phyloP scores from a whole-genome alignment of 441 rosid species.

The Aquilaria agallochum region DNA sequence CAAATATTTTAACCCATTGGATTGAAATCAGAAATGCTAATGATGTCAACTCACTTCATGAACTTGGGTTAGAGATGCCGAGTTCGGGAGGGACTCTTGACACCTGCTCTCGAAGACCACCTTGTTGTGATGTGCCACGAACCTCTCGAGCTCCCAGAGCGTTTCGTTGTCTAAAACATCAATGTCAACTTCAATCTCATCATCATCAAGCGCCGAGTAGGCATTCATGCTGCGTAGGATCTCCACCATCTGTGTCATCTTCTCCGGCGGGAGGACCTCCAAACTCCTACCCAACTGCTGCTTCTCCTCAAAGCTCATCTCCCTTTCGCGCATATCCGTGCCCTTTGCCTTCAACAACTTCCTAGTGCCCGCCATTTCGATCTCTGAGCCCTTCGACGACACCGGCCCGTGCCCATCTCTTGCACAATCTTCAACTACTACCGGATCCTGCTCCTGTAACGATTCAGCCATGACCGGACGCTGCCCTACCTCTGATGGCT shows the following conservation, averaged over 20 bases:
- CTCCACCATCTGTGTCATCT: slow-evolving; percentile 31
- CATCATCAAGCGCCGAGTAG: slow-evolving; percentile 27
- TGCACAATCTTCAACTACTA: background rate
- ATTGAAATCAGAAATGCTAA: background rate
- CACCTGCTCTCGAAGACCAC: slow-evolving; percentile 30
- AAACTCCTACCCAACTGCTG: slow-evolving; percentile 27
- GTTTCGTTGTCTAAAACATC: slow-evolving; percentile 39
- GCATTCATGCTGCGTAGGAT: slow-evolving; percentile 34
- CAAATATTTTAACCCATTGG: background rate
- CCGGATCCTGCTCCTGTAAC: background rate
- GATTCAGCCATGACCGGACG: background rate
- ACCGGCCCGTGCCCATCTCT: background rate
- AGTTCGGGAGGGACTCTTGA: slow-evolving; percentile 21
- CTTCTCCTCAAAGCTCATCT: slow-evolving; percentile 43
- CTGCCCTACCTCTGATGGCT: slow-evolving; percentile 16
- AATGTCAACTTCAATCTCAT: slow-evolving; percentile 41
- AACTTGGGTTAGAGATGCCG: background rate
- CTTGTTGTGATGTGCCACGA: slow-evolving; percentile 32
- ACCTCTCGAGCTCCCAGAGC: slow-evolving; percentile 46
- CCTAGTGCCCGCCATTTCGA: slow-evolving; percentile 7
- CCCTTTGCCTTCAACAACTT: slow-evolving; percentile 37
- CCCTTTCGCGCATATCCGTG: slow-evolving; percentile 34
- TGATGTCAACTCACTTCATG: slow-evolving; percentile 11
- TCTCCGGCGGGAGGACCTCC: slow-evolving; percentile 35
- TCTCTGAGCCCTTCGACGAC: background rate